Evolutionary conservation across 148 eudicot species (phyloP), one percentile per base, ranked within the genome.

Genomic region (Rhododendron mucronatum): DNA sequence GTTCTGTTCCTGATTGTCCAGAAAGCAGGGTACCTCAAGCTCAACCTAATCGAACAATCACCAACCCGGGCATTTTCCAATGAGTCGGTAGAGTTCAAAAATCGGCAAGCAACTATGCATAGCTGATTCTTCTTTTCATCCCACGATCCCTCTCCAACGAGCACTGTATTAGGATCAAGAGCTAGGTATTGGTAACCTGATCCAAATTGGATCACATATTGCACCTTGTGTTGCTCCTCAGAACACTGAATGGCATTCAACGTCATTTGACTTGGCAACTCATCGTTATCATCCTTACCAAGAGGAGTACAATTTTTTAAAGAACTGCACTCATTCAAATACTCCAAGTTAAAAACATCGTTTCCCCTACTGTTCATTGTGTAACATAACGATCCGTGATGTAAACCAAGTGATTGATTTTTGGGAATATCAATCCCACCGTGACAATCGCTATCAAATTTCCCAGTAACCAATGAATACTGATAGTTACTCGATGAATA

Each of bases 121-220:
- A 87, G 33, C 69, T 37, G 78, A 23, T 79, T 50, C 82, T 65
- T 83, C 7, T 67, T 84, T 26, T 13, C 80, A 37, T 83, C 79
- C 88, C 88, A 87, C 16, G 85, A 78, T 48, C 79, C 88, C 45
- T 87, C 88, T 71, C 65, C 88, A 48, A 87, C 53, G 13, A 87
- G 74, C 10, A 80, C 48, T 65, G 65, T 41, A 28, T 11, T 65
- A 26, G 80, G 86, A 75, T 61, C 69, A 39, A 51, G 51, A 37
- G 69, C 3, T 28, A 51, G 39, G 26, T 65, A 26, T 67, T 41
- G 45, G 55, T 51, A 51, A 51, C 55, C 55, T 63, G 78, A 53
- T 63, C 65, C 26, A 78, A 87, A 79, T 14, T 26, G 26, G 37
- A 87, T 14, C 33, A 53, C 16, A 39, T 21, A 78, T 12, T 69